phyloP scores from a whole-genome alignment of 495 filamentous ascomycete species.

The Lasiosphaeria miniovina region DNA sequence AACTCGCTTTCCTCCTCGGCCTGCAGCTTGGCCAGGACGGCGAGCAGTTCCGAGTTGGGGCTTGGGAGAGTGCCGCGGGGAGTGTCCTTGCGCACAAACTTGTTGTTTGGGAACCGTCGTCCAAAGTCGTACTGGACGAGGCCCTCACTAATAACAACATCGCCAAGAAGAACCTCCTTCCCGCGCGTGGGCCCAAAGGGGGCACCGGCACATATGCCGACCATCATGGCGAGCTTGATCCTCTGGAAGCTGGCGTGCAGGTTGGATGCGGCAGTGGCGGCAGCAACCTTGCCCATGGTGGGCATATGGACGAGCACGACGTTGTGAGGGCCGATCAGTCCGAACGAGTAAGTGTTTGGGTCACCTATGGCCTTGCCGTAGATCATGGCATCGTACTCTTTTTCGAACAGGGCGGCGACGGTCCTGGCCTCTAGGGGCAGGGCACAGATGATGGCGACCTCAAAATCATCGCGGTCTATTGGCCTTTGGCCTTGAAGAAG shows the following conservation, averaged over 20 bases:
- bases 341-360: slow-evolving; percentile 36
- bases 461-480: slow-evolving; percentile 12
- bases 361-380: slow-evolving; percentile 25
- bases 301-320: slow-evolving; percentile 35
- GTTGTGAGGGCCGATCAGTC: slow-evolving; percentile 34
- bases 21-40: slow-evolving; percentile 28
- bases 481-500: not conserved
- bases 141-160: slow-evolving; percentile 42
- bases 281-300: slow-evolving; percentile 31
- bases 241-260: slow-evolving; percentile 30
- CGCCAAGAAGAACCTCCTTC: slow-evolving; percentile 31
- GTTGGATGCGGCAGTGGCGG: slow-evolving; percentile 29
- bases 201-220: slow-evolving; percentile 34
- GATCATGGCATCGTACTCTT: slow-evolving; percentile 18
- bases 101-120: slow-evolving; percentile 29
- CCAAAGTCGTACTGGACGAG: slow-evolving; percentile 40
- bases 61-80: slow-evolving; percentile 30
- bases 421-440: slow-evolving; percentile 32
- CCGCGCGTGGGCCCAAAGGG: slow-evolving; percentile 8
- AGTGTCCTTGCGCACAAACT: slow-evolving; percentile 28
- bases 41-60: slow-evolving; percentile 29
- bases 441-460: slow-evolving; percentile 36
- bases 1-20: slow-evolving; percentile 24
- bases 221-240: slow-evolving; percentile 23
- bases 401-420: slow-evolving; percentile 23